Conservation (phyloP, 345 rosid species). For the Viola odorata region DNA sequence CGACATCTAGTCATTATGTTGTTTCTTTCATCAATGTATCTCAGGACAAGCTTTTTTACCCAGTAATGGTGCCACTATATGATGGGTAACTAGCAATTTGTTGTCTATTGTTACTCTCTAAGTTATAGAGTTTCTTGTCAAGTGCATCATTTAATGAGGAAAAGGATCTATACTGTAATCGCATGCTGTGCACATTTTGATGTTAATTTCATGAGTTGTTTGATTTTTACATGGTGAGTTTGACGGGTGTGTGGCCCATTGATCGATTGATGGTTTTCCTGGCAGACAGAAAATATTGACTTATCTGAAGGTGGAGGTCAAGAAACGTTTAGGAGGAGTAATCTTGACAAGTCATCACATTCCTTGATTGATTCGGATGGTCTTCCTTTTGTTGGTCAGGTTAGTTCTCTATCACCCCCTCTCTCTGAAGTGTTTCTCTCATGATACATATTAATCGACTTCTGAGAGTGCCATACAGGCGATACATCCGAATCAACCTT, state of each 20-base stretch:
- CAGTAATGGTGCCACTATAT: too few species aligned
- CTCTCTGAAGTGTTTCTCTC: background rate
- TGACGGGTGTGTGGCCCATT: too few species aligned
- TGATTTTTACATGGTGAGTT: too few species aligned
- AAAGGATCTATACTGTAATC: background rate
- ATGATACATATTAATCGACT: background rate
- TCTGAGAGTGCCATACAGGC: constrained; percentile 38
- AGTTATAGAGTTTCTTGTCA: background rate
- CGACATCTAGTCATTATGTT: too few species aligned
- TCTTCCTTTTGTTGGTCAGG: constrained; percentile 95
- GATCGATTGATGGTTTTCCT: background rate
- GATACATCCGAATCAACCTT: constrained; percentile 60
- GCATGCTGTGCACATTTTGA: background rate
- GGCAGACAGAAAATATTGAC: constrained; percentile 86
- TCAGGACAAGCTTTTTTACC: too few species aligned
- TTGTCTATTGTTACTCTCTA: background rate
- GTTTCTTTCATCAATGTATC: too few species aligned
- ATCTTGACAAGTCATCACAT: constrained; percentile 39
- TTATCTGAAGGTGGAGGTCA: constrained; percentile 46
- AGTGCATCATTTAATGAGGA: background rate
- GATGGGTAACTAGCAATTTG: too few species aligned
- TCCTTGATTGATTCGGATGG: constrained; percentile 78
- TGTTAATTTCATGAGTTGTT: background rate
- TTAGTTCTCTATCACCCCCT: constrained; percentile 15
- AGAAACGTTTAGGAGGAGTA: constrained; percentile 54